Evolutionary conservation across 2,329 filamentous ascomycete species (phyloP), one percentile per base, ranked within the genome.

Genomic region (Cryphonectria parasitica): DNA sequence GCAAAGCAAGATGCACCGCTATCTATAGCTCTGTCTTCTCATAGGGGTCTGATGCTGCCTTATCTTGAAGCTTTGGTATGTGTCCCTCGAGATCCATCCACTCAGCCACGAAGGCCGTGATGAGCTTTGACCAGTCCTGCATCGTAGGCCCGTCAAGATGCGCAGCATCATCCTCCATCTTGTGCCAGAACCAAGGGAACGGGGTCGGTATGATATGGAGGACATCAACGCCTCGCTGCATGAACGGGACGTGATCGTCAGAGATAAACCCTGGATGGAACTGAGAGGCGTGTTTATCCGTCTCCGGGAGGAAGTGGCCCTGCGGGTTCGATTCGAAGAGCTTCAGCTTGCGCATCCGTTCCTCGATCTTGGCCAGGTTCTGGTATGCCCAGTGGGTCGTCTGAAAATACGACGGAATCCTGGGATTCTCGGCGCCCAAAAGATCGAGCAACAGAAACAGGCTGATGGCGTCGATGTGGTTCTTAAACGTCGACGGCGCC

Each of bases 321-420:
- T 34, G 63, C 7, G 75, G 74, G 60, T 72, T 72, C 49, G 91
- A 90, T 77, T 92, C 90, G 72, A 95, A 88, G 45, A 91, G 81
- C 0, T 84, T 83, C 0, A 95, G 83, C 13, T 85, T 81, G 45
- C 94, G 89, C 78, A 98, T 85, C 36, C 94, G 90, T 66, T 84
- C 81, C 81, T 98, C 95, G 22, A 97, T 82, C 2, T 83, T 81
- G 0, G 93, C 91, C 84, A 98, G 88, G 71, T 88, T 87, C 74
- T 88, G 85, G 80, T 98, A 98, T 0, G 95, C 94, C 95, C 95
- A 98, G 79, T 98, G 95, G 0, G 95, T 98, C 1, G 91, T 92
- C 71, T 90, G 86, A 79, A 97, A 98, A 82, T 95, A 98, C 0
- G 93, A 97, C 0, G 94, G 94, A 1, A 99, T 86, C 0, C 77